Evolutionary conservation across 176 grass and related monocot species (phyloP), one percentile per base, ranked within the genome.

Genomic region (Rhynchospora tenuis): DNA sequence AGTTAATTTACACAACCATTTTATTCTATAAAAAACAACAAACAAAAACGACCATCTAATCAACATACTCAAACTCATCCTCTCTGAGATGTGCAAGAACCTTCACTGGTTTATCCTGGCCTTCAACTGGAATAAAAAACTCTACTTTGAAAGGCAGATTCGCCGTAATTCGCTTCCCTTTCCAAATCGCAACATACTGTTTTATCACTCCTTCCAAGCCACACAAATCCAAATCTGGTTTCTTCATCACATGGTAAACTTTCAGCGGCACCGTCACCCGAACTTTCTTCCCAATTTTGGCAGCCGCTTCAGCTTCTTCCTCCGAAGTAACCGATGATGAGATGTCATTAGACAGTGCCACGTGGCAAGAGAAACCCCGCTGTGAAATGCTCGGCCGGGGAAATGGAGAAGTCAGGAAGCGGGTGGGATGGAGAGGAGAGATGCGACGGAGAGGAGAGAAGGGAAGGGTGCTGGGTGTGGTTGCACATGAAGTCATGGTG

Each of bases 61-160:
- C 92, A 66, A 95, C 73, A 85, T 93, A 90, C 80, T 99, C 96
- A 85, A 99, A 95, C 83, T 99, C 96, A 65, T 91, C 88, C 71
- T 93, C 96, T 45, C 86, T 88, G 50, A 99, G 92, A 72, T 99
- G 96, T n/a, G 89, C 86, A 29, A 99, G 23, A 88, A 99, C 88
- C 88, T 89, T 89, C 27, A 92, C 76, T 0, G 89, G 91, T 81
- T 91, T 94, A 23, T 81, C 84, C 84, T 89, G 93, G 5, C 84
- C 91, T 0, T 92, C 91, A 6, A 93, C 51, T 69, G 51, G 68
- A 69, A 99, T 33, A 24, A 91, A 75, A 64, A 99, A 95, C 59
- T 90, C 93, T 72, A 99, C 89, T 79, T 88, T 90, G 81, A 93
- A 99, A 2, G 93, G 96, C 19, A 94, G 86, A 85, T 86, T 99